Evolutionary conservation across 2,329 filamentous ascomycete genomes (phyloP).

Genomic region (Pseudocercospora pini-densiflorae): DNA sequence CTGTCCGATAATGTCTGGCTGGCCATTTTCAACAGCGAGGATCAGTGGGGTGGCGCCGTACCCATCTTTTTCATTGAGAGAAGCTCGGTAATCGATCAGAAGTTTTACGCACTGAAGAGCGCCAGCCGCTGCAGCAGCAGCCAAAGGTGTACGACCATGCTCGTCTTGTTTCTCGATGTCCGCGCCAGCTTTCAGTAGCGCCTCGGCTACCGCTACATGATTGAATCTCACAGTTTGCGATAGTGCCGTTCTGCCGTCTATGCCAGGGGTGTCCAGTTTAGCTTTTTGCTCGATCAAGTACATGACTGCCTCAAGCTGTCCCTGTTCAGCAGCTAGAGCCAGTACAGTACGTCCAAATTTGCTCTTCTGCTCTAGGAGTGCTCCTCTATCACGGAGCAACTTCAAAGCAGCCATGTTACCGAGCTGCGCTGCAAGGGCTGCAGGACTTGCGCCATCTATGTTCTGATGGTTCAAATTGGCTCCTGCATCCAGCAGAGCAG

Average conservation of each 20-base stretch:
- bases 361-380: not conserved
- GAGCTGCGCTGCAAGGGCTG: not conserved
- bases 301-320: not conserved
- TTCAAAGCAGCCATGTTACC: not conserved
- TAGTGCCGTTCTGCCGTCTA: not conserved
- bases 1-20: not conserved
- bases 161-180: not conserved
- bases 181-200: not conserved
- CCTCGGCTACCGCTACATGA: not conserved
- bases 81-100: not conserved
- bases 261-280: not conserved
- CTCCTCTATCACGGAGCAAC: not conserved
- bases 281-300: not conserved
- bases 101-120: not conserved
- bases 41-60: slow-evolving; percentile 14
- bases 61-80: not conserved
- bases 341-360: not conserved
- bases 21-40: slow-evolving; percentile 14
- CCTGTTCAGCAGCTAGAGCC: not conserved
- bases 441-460: not conserved
- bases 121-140: not conserved
- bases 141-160: not conserved
- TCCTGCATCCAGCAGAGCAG: not conserved
- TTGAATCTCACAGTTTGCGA: not conserved
- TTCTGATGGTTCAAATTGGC: not conserved